phyloP scores from a whole-genome alignment of 352 stramenopile species.

The Phytophthora hybrid region DNA sequence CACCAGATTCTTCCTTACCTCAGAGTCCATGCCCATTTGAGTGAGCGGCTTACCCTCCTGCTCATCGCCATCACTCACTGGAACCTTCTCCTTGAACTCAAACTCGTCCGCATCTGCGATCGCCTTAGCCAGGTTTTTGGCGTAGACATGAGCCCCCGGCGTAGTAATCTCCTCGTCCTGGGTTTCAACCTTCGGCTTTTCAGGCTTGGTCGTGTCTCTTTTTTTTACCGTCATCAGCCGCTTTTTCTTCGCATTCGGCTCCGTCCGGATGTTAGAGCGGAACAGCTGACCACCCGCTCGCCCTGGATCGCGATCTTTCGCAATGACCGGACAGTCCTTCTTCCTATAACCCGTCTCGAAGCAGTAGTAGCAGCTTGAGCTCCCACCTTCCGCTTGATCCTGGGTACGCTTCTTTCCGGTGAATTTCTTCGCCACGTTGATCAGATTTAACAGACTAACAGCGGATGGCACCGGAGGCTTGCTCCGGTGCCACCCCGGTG shows the following conservation, averaged over 20 bases:
- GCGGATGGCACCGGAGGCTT: no score
- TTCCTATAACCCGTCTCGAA: neutral
- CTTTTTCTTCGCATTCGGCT: neutral
- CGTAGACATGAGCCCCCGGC: neutral
- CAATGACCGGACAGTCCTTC: neutral
- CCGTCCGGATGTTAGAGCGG: neutral
- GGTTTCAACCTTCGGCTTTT: neutral
- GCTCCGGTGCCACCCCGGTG: no score
- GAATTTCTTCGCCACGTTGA: neutral
- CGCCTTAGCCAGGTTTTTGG: neutral
- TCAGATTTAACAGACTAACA: no score
- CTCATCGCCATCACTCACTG: neutral
- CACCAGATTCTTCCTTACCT: neutral
- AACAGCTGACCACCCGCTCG: neutral
- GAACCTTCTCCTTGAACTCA: neutral
- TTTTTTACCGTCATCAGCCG: neutral
- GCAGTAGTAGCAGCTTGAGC: neutral
- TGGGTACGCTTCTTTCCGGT: neutral
- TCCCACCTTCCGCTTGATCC: neutral
- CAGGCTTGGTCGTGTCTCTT: neutral
- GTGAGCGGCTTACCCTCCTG: neutral
- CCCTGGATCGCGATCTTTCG: neutral
- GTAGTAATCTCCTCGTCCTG: no score
- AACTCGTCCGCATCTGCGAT: neutral
- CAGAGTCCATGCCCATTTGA: neutral